A percentile compares a stretch with the other conserved stretches of the same genome.
These are phyloP conservation scores for Holtermannia corniformis DNA, from an alignment of 768 basidiomycete genomes.

Conservation along the genomic window DNA sequence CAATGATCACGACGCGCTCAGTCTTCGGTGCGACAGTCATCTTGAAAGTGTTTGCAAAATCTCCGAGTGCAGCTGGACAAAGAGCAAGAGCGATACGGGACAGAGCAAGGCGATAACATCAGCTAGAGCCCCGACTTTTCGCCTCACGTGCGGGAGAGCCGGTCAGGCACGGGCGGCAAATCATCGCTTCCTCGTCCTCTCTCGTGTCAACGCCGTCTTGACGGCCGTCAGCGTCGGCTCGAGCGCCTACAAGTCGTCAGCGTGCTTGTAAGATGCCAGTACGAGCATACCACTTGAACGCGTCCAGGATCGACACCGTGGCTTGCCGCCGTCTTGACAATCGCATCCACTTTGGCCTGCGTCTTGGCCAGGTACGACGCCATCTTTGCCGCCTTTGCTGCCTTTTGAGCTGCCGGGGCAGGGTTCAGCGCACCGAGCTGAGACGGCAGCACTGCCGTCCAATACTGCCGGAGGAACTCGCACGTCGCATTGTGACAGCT, in stretches of 20 bases:
- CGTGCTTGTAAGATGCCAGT: background rate
- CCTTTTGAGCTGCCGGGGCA: conserved; percentile 54
- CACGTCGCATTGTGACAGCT: conserved; percentile 87
- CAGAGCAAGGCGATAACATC: too few relatives aligned
- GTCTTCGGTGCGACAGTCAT: background rate
- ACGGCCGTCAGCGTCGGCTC: background rate
- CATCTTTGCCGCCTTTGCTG: conserved; percentile 79
- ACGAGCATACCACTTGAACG: conserved; percentile 25
- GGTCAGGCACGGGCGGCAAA: background rate
- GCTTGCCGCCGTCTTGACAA: conserved; percentile 48
- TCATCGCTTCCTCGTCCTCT: background rate
- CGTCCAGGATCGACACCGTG: conserved; percentile 24
- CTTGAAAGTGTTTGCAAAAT: background rate
- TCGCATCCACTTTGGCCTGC: conserved; percentile 66
- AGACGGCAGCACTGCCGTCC: conserved; percentile 76
- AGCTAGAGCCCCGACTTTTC: too few relatives aligned
- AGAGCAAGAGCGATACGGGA: too few relatives aligned
- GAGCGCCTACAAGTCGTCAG: background rate
- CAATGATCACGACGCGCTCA: conserved; percentile 54
- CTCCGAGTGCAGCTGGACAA: background rate
- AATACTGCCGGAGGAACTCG: conserved; percentile 94
- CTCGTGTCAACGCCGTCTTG: background rate
- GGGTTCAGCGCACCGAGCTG: conserved; percentile 44
- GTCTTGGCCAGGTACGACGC: conserved; percentile 68
- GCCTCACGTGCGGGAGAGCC: background rate